Evolutionary conservation across 1,284 basidiomycete genomes (phyloP), one percentile per base, ranked within the genome.

Genomic region (Ceratobasidium sp.): DNA sequence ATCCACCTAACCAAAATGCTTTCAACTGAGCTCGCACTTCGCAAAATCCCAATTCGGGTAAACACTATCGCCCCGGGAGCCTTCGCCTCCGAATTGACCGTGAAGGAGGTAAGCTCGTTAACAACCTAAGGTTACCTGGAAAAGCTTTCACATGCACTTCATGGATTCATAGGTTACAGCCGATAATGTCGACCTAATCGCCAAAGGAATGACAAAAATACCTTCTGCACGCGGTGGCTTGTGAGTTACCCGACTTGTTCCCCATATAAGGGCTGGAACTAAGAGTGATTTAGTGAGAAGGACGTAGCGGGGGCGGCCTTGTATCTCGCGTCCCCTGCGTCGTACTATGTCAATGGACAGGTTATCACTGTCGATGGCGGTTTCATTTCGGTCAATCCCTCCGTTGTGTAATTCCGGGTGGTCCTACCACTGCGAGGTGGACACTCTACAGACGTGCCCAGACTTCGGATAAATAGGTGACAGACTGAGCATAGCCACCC

Each of bases 301-400:
- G 90, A 91, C 75, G 85, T 91, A 76, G 88, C 87, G 13, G 89
- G 87, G 11, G 88, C 88, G 5, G 88, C 80, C 1, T 81, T 91
- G 8, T 91, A 89, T 75, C 81, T 91, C 9, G 85, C 83, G 1
- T 90, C 89, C 3, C 82, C 80, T 23, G 87, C 87, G 2, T 89
- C 87, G 36, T 83, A 81, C 53, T 91, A 89, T 74, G 84, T 83
- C 69, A 89, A 87, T 72, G 89, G 90, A 7, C 87, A 90, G 74
- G 87, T 90, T 73, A 81, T 91, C 50, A 77, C 85, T 21, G 82
- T 91, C 41, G 89, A 91, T 73, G 90, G 89, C 30, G 88, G 89
- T 1, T 89, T 83, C 75, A 71, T 84, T 2, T 82, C 85, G n/a
- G 87, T 90, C 30, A 91, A 91, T 74, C 89, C 90, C 14, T 52